Base-by-base conservation (phyloP, 208 protist species). In the Wallacemonas sp. region DNA sequence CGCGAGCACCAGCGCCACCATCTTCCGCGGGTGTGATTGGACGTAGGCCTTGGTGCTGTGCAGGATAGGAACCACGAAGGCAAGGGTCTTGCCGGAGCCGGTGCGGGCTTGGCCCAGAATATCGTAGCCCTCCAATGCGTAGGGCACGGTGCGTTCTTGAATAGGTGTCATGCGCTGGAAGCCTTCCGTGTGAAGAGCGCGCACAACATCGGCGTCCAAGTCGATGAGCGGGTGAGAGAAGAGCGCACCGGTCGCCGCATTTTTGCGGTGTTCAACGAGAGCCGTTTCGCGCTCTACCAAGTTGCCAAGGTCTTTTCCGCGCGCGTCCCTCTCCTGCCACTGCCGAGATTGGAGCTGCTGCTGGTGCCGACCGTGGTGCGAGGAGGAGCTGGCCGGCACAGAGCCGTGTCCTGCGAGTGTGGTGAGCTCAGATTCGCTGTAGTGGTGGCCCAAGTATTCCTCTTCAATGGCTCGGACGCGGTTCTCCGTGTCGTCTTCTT, bases 31-130 rank as follows among this genome's bases (percentile, higher is more conserved):
- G 24, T 75, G 63, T 38, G 90, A 73, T n/a, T 51, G 17, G 1
- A 86, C 59, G 8, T 86, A 61, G 53, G 73, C 69, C 51, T 89
- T 68, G 22, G 86, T 70, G 17, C 70, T 66, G 46, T 99, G 93
- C 4, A 99, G 75, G 14, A 99, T 90, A 4, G 97, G 96, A 12
- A 98, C 72, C 49, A 83, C 93, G 66, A 98, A 98, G 39, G 94
- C 91, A 21, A 98, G 84, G 4, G 97, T 98, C 64, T 98, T 98
- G 51, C 96, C 96, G 30, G 88, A 96, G 55, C 96, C 96, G 26
- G 96, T 98, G 64, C 96, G 79, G 1, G 97, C 93, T 63, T 97
- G 86, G 1, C 86, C 94, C 22, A 98, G 76, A 11, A 97, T 33
- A 66, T 98, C 94, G 74, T 86, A 90, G 19, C 88, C 88, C 47